Percentiles rank a stretch among this genome's conserved stretches.
Conservation (phyloP, 768 basidiomycete genomes). For the Podaxis pistillaris region DNA sequence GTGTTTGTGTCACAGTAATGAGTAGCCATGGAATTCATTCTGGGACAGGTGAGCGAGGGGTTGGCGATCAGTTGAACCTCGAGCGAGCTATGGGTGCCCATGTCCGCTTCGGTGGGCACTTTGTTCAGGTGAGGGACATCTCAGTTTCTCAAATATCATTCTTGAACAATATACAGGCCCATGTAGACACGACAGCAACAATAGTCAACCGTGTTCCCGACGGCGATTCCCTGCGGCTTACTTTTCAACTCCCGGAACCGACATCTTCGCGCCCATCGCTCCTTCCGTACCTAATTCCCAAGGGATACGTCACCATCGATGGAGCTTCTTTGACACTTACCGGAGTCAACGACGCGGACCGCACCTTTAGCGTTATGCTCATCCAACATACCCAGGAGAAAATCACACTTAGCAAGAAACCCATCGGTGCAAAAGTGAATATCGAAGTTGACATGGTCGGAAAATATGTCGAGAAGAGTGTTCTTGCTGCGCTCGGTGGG, state of each 20-base stretch:
- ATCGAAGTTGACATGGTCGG: slow-evolving; percentile 95
- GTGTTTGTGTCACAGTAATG: slow-evolving; percentile 7
- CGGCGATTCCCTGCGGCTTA: slow-evolving; percentile 85
- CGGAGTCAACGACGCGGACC: slow-evolving; percentile 57
- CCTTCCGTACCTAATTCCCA: slow-evolving; percentile 82
- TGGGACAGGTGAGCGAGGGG: slow-evolving; percentile 65
- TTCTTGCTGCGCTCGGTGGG: slow-evolving; percentile 62
- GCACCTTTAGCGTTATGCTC: slow-evolving; percentile 88
- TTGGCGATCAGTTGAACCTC: slow-evolving; percentile 83
- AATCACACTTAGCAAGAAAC: slow-evolving; percentile 77
- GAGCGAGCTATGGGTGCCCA: slow-evolving; percentile 95
- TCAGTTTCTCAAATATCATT: neutral
- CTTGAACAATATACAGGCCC: slow-evolving; percentile 55
- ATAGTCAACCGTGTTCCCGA: slow-evolving; percentile 66
- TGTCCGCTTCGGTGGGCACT: slow-evolving; percentile 93
- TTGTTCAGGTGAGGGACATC: slow-evolving; percentile 73
- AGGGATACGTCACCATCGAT: slow-evolving; percentile 94
- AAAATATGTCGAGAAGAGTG: slow-evolving; percentile 87
- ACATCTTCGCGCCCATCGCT: slow-evolving; percentile 60
- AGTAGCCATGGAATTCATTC: neutral
- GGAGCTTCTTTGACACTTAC: slow-evolving; percentile 94
- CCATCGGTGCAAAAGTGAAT: slow-evolving; percentile 80
- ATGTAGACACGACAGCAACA: slow-evolving; percentile 87
- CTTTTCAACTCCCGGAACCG: slow-evolving; percentile 70
- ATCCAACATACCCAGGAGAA: slow-evolving; percentile 92